Percentiles rank a stretch among this genome's conserved stretches.
Conservation (phyloP, 169 alveolate genomes). For the Perkinsus marinus region DNA sequence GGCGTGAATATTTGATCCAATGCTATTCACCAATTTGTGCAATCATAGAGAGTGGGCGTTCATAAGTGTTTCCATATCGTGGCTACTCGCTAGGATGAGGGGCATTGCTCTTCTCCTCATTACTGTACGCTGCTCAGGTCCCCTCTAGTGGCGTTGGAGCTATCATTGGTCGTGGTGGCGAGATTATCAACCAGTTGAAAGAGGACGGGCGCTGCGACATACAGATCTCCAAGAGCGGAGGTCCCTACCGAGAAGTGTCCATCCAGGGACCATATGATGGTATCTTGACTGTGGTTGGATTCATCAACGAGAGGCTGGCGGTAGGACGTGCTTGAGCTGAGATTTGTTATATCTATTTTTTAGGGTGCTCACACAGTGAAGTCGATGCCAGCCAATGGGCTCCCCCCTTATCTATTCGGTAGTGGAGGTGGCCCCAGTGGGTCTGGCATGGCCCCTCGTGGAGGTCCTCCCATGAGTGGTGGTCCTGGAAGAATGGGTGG, state of each 20-base stretch:
- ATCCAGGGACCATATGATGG: not conserved
- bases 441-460: not conserved
- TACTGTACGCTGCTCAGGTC: not conserved
- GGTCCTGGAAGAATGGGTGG: not conserved
- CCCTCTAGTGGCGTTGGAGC: not conserved
- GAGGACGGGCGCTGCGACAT: not conserved
- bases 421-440: not conserved
- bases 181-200: not conserved
- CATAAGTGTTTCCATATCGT: no score
- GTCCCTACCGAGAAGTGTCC: not conserved
- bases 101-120: not conserved
- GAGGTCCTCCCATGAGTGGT: not conserved
- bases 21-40: no score
- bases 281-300: not conserved
- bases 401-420: not conserved
- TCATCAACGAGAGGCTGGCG: not conserved
- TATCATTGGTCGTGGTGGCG: not conserved
- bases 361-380: not conserved
- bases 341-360: not conserved
- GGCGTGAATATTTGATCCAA: no score
- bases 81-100: no score
- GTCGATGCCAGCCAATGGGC: not conserved
- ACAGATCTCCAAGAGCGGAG: not conserved
- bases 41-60: no score
- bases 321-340: not conserved